Conservation (phyloP, 106 monocot genomes). For the Dactylorhiza incarnata region DNA sequence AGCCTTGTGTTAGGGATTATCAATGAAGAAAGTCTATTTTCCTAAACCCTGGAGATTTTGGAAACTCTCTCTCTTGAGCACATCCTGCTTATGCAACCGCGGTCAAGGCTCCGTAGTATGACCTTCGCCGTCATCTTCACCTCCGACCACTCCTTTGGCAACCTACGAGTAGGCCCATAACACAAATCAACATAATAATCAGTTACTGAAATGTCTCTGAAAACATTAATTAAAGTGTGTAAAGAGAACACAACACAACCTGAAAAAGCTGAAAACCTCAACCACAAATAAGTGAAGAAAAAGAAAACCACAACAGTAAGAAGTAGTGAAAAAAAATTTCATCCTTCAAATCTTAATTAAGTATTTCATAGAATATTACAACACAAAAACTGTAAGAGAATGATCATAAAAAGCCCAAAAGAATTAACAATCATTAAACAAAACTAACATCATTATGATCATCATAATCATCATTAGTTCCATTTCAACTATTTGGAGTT, state of each 20-base stretch:
- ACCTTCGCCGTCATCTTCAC: too few species aligned
- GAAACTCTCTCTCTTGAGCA: too few species aligned
- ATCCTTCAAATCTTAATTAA: not conserved
- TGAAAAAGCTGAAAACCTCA: not conserved
- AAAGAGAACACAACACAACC: not conserved
- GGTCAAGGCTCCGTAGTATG: too few species aligned
- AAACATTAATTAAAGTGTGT: not conserved
- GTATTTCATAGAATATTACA: not conserved
- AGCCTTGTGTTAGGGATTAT: too few species aligned
- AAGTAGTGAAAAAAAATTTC: not conserved
- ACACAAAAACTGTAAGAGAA: not conserved
- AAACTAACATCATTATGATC: not conserved
- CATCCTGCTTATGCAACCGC: too few species aligned
- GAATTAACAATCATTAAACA: not conserved
- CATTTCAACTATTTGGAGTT: not conserved
- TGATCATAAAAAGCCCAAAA: not conserved
- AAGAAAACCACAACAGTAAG: not conserved
- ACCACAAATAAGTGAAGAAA: not conserved
- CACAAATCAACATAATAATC: not conserved
- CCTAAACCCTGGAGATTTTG: too few species aligned
- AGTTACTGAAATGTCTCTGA: not conserved
- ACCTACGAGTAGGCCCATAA: too few species aligned
- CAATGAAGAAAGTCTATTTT: too few species aligned
- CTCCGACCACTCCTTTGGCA: too few species aligned
- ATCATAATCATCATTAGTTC: not conserved